Conservation (phyloP, 441 rosid genomes). For the Pelargonium cotyledonis region DNA sequence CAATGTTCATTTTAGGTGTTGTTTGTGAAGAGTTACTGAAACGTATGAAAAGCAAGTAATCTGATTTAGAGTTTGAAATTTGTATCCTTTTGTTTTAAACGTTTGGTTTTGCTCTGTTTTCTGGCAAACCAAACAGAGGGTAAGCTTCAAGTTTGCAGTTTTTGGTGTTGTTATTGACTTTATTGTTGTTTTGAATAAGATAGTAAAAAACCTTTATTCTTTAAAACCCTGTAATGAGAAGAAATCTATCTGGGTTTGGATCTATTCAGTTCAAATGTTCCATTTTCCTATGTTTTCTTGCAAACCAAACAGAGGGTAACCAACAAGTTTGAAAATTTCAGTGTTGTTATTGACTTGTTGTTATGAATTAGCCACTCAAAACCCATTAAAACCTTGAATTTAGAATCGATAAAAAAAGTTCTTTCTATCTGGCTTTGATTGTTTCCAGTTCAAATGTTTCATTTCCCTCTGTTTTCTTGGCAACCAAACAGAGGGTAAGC, state of each 20-base stretch:
- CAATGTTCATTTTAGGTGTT: neutral
- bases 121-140: slow-evolving; percentile 1
- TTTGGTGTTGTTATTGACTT: too few species aligned
- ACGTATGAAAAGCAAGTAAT: too few species aligned
- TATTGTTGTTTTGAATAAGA: too few species aligned
- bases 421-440: neutral
- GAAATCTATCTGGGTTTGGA: neutral
- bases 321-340: too few species aligned
- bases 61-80: neutral
- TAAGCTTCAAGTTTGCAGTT: neutral
- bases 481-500: neutral
- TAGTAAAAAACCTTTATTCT: too few species aligned
- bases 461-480: slow-evolving; percentile 6
- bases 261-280: too few species aligned
- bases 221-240: too few species aligned
- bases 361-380: neutral
- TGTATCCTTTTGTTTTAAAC: neutral
- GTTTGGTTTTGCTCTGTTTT: neutral
- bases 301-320: neutral
- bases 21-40: too few species aligned
- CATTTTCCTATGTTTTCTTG: neutral
- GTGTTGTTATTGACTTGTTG: neutral
- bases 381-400: neutral
- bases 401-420: too few species aligned
- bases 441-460: neutral